Base-by-base conservation (phyloP, 495 filamentous ascomycete genomes). In the Xylaria scruposa region DNA sequence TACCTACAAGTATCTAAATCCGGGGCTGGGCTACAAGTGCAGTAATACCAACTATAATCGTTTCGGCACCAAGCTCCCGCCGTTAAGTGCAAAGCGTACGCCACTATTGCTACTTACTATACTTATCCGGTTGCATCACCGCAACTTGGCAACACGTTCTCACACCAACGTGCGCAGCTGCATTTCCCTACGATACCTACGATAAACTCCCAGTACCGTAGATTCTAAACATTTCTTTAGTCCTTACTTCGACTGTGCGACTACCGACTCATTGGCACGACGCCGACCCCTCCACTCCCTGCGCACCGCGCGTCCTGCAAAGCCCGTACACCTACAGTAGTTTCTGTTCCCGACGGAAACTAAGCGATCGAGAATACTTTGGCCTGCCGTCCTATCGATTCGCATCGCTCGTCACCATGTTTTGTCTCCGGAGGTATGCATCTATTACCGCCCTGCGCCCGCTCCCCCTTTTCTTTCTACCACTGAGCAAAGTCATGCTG, bases 381-480 rank as follows among this genome's bases (percentile, higher is more conserved):
- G 19, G 4, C 38, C 49, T 17, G 58, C 24, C 65, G 24, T 31
- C 59, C 38, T 8, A 21, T 36, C 38, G 4, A 1, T 19, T 31
- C 13, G 19, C 21, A 56, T 29, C 47, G n/a, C 40, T 21, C n/a
- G 68, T 15, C 77, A 78, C 64, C 70, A 94, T 96, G 93, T 96
- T 95, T 77, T 96, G 93, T 83, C 87, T 96, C 42, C 85, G 93
- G 77, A 94, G 92, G 92, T 93, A 82, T 76, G 86, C 63, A 17
- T 42, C 19, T 36, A 6, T 7, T n/a, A 15, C 15, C 46, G 21
- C 46, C 5, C 24, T 24, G 56, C 58, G 12, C 53, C 12, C 46
- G 40, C 54, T 4, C 69, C 72, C 56, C 62, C 29, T 31, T 38
- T 56, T 51, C 60, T 10, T 36, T 31, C 12, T 15, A 12, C 51